Conservation (phyloP, 2,329 filamentous ascomycete genomes). For the Cladosporium oxysporum region DNA sequence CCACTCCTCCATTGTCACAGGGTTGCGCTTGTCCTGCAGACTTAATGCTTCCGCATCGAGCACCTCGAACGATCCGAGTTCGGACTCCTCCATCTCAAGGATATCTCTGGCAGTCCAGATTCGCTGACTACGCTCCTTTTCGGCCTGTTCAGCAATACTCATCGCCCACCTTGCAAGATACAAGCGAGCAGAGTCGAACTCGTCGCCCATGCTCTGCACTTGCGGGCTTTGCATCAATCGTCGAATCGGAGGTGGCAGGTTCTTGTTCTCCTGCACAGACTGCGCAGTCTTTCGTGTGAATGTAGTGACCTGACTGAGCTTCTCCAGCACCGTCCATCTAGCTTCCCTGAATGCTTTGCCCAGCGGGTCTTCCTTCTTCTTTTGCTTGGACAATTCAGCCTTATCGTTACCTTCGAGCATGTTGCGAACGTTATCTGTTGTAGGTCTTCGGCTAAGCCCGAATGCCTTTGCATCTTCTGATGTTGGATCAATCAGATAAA, state of each 20-base stretch:
- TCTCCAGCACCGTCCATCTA: conserved; percentile 94
- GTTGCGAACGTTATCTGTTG: conserved; percentile 49
- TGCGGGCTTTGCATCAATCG: conserved; percentile 86
- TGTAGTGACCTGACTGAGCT: conserved; percentile 94
- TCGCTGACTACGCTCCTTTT: conserved; percentile 78
- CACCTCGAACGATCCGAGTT: conserved; percentile 94
- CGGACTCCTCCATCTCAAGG: conserved; percentile 89
- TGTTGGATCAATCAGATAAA: conserved; percentile 86
- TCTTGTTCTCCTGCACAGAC: conserved; percentile 87
- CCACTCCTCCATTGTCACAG: conserved; percentile 84
- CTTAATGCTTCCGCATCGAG: conserved; percentile 75
- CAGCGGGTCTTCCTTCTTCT: conserved; percentile 80
- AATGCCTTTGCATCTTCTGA: conserved; percentile 84
- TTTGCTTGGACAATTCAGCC: conserved; percentile 40
- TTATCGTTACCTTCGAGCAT: conserved; percentile 40
- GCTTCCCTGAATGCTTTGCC: conserved; percentile 93
- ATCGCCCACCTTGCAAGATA: conserved; percentile 98
- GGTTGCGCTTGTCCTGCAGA: conserved; percentile 73
- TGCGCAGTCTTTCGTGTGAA: conserved; percentile 91
- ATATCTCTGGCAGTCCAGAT: conserved; percentile 95
- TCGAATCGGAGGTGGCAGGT: conserved; percentile 83
- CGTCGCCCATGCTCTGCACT: conserved; percentile 91
- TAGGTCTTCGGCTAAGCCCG: conserved; percentile 58
- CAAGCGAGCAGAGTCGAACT: conserved; percentile 93
- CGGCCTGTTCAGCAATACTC: conserved; percentile 96